Evolutionary conservation across 2,329 filamentous ascomycete genomes (phyloP), one percentile per base, ranked within the genome.

Genomic region (Aspergillus sp.): DNA sequence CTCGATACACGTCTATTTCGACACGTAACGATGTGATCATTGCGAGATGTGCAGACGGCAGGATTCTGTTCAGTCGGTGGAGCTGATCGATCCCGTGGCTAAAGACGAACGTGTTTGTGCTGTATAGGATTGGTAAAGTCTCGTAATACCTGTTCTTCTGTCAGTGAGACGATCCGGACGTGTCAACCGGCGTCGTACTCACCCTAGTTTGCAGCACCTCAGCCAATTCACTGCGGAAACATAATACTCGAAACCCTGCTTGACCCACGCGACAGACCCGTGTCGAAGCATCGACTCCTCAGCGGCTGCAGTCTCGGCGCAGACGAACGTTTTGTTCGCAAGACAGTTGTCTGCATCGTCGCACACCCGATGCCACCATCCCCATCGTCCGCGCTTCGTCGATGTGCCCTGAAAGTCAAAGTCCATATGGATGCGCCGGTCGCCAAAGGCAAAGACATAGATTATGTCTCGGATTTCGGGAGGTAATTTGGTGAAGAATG

Each of bases 71-170:
- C 7, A 64, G 13, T 7, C 62, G 62, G 19, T 57, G 57, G 5
- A 62, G 31, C 22, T 64, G 62, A n/a, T 64, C 62, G 4, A 64
- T 62, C 4, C 62, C 52, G 9, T 61, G 59, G 6, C 56, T 64
- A 19, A 64, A n/a, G 7, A 62, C 62, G 23, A 64, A 62, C 5
- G 47, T 59, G 3, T 54, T 62, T 4, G 62, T 57, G 5, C n/a
- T 22, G 31, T 64, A 64, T 7, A 64, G 13, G 8, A 52, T 19
- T 0, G 52, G 48, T 4, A 60, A 13, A 0, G 55, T 38, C 15
- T 64, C 62, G 41, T 46, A 23, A 22, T 59, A 62, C 17, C 53
- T 48, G 15, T 3, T 17, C 8, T n/a, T 11, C 7, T 17, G 22
- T 51, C 25, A 28, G 23, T 30, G 8, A 51, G 30, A 8, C 23